These are phyloP conservation scores for Lumnitzera racemosa DNA, from an alignment of 345 rosid genomes.

Conservation along the genomic window DNA sequence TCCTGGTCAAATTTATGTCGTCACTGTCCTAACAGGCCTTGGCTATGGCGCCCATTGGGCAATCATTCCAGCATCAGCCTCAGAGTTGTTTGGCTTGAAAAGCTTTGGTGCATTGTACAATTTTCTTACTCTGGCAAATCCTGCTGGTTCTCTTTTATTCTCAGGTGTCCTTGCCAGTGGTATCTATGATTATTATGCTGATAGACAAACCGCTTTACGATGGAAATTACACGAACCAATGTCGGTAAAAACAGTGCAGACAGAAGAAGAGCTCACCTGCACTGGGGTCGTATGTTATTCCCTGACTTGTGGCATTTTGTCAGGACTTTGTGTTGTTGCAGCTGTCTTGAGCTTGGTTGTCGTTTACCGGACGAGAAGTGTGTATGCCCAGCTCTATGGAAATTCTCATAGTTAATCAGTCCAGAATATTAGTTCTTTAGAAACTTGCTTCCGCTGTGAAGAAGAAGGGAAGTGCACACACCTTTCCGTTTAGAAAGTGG, in stretches of 20 bases:
- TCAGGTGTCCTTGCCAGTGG: slow-evolving; percentile 71
- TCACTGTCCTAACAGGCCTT: slow-evolving; percentile 50
- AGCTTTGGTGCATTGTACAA: slow-evolving; percentile 70
- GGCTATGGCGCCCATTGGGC: slow-evolving; percentile 68
- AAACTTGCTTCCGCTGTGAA: too few relatives aligned
- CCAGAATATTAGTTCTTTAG: too few relatives aligned
- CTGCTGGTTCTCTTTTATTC: slow-evolving; percentile 65
- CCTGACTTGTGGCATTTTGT: slow-evolving; percentile 51
- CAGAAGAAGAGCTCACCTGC: slow-evolving; percentile 38
- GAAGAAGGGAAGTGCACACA: too few relatives aligned
- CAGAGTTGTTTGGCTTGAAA: slow-evolving; percentile 67
- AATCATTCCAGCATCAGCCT: slow-evolving; percentile 49
- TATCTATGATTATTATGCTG: slow-evolving; percentile 68
- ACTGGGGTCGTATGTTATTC: slow-evolving; percentile 55
- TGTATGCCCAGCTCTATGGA: slow-evolving; percentile 54
- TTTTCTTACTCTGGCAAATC: slow-evolving; percentile 45
- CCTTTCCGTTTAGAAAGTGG: too few relatives aligned
- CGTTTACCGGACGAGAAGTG: slow-evolving; percentile 54
- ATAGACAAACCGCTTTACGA: slow-evolving; percentile 36
- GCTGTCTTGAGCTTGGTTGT: slow-evolving; percentile 46
- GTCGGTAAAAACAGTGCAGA: slow-evolving; percentile 5
- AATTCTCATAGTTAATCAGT: slow-evolving; percentile 20
- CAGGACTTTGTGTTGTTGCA: slow-evolving; percentile 50
- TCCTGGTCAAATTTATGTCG: slow-evolving; percentile 56
- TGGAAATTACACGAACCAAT: not conserved